phyloP scores from a whole-genome alignment of 805 yeast species.

The Kodamaea leandrae region DNA sequence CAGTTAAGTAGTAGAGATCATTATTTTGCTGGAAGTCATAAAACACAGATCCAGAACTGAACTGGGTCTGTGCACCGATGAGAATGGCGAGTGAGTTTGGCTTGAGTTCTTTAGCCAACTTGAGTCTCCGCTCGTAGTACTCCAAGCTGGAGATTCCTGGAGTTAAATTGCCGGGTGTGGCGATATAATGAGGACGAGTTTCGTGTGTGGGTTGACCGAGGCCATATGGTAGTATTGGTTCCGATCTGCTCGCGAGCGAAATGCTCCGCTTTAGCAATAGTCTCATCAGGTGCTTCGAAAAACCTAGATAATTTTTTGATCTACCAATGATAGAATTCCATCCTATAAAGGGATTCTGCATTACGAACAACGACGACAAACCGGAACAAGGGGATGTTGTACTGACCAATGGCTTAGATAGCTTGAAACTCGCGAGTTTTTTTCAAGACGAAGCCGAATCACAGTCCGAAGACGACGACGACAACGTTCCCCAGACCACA shows the following conservation, averaged over 20 bases:
- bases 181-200: conserved; percentile 71
- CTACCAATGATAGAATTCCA: conserved; percentile 13
- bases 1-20: conserved; percentile 81
- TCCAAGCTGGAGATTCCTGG: conserved; percentile 86
- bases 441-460: neutral
- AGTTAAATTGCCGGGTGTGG: conserved; percentile 76
- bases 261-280: conserved; percentile 4
- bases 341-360: conserved; percentile 19
- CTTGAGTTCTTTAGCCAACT: conserved; percentile 58
- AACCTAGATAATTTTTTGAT: neutral
- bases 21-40: conserved; percentile 91
- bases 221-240: conserved; percentile 32
- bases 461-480: conserved; percentile 1
- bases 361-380: neutral
- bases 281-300: conserved; percentile 1
- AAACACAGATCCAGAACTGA: conserved; percentile 87
- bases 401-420: conserved; percentile 14
- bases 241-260: conserved; percentile 6
- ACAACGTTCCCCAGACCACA: neutral
- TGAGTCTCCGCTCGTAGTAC: conserved; percentile 67
- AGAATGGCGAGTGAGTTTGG: conserved; percentile 67
- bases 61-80: conserved; percentile 69
- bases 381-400: neutral
- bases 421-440: conserved; percentile 10
- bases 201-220: conserved; percentile 88